A percentile compares a stretch with the other conserved stretches of the same genome.
phyloP scores from a whole-genome alignment of 257 asterid genomes.

The Gentiana dahurica region DNA sequence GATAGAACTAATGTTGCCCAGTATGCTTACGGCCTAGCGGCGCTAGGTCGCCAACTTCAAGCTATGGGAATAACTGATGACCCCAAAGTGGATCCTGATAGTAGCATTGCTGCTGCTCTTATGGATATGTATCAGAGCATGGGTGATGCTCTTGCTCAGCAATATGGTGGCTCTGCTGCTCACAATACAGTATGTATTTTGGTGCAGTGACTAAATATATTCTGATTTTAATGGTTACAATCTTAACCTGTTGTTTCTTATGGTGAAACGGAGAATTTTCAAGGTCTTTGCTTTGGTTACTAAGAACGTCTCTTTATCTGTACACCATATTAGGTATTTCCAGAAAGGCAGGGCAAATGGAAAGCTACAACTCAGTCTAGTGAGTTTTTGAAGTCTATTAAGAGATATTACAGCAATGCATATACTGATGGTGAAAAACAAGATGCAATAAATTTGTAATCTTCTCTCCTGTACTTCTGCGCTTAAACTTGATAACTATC shows the following conservation, averaged over 20 bases:
- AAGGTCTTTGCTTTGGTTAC: not conserved
- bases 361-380: slow-evolving; percentile 97
- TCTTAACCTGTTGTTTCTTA: not conserved
- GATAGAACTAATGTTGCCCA: slow-evolving; percentile 98
- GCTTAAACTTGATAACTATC: slow-evolving; percentile 9
- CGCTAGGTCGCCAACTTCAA: slow-evolving; percentile 91
- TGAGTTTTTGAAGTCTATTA: slow-evolving; percentile 91
- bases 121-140: slow-evolving; percentile 99
- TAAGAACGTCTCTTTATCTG: not conserved
- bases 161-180: slow-evolving; percentile 98
- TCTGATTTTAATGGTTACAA: not conserved
- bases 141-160: slow-evolving; percentile 99
- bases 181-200: slow-evolving; percentile 66
- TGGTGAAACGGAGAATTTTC: no score
- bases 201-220: not conserved
- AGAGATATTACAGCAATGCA: slow-evolving; percentile 95
- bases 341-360: slow-evolving; percentile 99
- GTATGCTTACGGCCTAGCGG: slow-evolving; percentile 94
- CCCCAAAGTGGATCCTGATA: slow-evolving; percentile 87
- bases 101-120: slow-evolving; percentile 96
- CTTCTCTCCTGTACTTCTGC: slow-evolving; percentile 13
- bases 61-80: slow-evolving; percentile 80
- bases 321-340: slow-evolving; percentile 51
- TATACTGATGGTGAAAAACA: slow-evolving; percentile 99
- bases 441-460: slow-evolving; percentile 93